These are phyloP conservation scores for Trifolium dubium DNA, from an alignment of 306 rosid species.

Conservation along the genomic window DNA sequence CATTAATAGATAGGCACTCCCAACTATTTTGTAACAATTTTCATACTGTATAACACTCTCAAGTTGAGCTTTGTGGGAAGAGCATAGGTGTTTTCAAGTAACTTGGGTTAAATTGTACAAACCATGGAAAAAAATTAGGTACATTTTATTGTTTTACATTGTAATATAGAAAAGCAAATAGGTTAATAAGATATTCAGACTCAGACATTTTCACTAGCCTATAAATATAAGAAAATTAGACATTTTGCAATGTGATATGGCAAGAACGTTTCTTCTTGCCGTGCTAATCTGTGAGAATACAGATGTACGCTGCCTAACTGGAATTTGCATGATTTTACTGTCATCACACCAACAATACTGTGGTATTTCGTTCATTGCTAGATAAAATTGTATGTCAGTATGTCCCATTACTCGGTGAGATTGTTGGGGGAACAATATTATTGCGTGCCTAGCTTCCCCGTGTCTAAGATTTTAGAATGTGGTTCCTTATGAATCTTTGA, in stretches of 20 bases:
- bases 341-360: not conserved
- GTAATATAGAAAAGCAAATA: not conserved
- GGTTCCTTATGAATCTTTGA: not conserved
- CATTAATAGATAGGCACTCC: slow-evolving; percentile 5
- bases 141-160: not conserved
- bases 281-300: not conserved
- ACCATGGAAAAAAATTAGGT: not conserved
- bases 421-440: not conserved
- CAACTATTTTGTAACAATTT: not conserved
- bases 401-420: not conserved
- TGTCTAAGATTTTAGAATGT: not conserved
- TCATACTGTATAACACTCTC: slow-evolving; percentile 8
- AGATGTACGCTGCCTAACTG: not conserved
- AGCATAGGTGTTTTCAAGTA: not conserved
- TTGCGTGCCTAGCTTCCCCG: not conserved
- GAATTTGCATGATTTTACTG: not conserved
- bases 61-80: slow-evolving; percentile 13
- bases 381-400: not conserved
- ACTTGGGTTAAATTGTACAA: not conserved
- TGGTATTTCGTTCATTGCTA: not conserved
- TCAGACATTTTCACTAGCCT: not conserved
- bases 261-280: not conserved
- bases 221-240: slow-evolving; percentile 4
- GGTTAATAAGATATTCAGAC: slow-evolving; percentile 11
- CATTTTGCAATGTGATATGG: slow-evolving; percentile 8